These are phyloP conservation scores for Samsoniella hepiali DNA, from an alignment of 2,329 filamentous ascomycete species.

Conservation along the genomic window DNA sequence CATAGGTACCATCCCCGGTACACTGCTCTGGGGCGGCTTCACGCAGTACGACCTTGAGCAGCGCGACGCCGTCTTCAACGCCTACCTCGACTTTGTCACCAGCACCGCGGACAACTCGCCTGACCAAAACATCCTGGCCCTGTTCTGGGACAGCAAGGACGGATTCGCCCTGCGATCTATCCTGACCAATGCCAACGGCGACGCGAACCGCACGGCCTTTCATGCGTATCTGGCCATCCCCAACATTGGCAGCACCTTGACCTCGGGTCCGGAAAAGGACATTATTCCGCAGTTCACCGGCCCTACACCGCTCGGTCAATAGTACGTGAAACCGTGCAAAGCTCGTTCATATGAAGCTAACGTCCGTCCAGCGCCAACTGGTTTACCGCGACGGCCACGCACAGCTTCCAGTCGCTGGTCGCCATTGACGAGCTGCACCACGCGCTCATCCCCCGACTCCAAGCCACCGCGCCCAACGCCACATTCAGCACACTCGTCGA, in stretches of 20 bases:
- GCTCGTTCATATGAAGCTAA: background rate
- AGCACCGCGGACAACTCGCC: slow-evolving; percentile 27
- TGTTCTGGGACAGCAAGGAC: slow-evolving; percentile 23
- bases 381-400: slow-evolving; percentile 31
- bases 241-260: slow-evolving; percentile 25
- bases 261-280: slow-evolving; percentile 26
- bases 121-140: slow-evolving; percentile 30
- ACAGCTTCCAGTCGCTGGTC: slow-evolving; percentile 30
- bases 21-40: slow-evolving; percentile 31
- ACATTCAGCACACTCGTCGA: slow-evolving; percentile 28
- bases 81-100: slow-evolving; percentile 29
- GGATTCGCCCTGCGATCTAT: slow-evolving; percentile 23
- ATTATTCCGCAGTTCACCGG: slow-evolving; percentile 33
- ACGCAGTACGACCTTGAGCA: slow-evolving; percentile 25
- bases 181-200: slow-evolving; percentile 29
- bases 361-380: slow-evolving; percentile 27
- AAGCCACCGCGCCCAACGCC: slow-evolving; percentile 26
- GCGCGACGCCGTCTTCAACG: slow-evolving; percentile 26
- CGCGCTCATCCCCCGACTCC: slow-evolving; percentile 29
- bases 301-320: slow-evolving; percentile 31
- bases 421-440: slow-evolving; percentile 31
- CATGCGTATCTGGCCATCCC: slow-evolving; percentile 23
- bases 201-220: slow-evolving; percentile 26
- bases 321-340: slow-evolving; percentile 18
- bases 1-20: slow-evolving; percentile 23